Base-by-base conservation (phyloP, 179 eudicot genomes). In the Gypsophila paniculata region DNA sequence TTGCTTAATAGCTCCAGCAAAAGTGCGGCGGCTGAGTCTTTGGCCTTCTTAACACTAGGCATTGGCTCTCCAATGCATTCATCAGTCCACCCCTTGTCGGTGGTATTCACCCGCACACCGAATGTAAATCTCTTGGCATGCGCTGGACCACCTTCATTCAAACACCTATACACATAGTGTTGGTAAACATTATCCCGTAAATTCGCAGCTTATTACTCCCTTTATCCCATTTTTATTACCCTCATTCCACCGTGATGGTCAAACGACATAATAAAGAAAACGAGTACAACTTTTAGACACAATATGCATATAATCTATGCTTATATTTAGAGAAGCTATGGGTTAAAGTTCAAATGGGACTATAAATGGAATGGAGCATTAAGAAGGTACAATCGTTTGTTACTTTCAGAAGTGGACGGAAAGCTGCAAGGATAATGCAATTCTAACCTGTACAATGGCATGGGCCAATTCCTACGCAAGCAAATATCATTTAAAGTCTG, bases 1-100 rank as follows among this genome's bases (percentile, higher is more conserved):
- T 80, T 90, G 79, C 87, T 95, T 36, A 95, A 61, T 72, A 95
- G 98, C 79, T 95, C 91, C 79, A 95, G 76, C 4, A 95, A 88
- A 69, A 92, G 95, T 72, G 86, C 88, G 2, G 96, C 98, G 5
- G 99, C 95, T 32, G 99, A 95, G 81, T 95, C 99, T 79, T 95
- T 92, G 55, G 98, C 98, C 81, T 90, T 92, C 89, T 92, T 95
- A 49, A 95, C 98, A 74, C 98, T 95, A 0, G 99, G 98, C 99
- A 95, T 90, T 17, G 99, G 93, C 83, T 95, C 99, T 38, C 98
- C 99, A 8, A 95, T 75, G 70, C 99, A 95, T 78, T 95, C 98
- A 67, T 89, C 98, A 0, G 99, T 95, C 98, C 88, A 92, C 48
- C 96, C 98, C 81, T 70, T 89, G 67, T 93, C 98, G 48, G 87